Evolutionary conservation across 2,329 filamentous ascomycete species (phyloP).

Genomic region (Zelopaecilomyces penicillatus): DNA sequence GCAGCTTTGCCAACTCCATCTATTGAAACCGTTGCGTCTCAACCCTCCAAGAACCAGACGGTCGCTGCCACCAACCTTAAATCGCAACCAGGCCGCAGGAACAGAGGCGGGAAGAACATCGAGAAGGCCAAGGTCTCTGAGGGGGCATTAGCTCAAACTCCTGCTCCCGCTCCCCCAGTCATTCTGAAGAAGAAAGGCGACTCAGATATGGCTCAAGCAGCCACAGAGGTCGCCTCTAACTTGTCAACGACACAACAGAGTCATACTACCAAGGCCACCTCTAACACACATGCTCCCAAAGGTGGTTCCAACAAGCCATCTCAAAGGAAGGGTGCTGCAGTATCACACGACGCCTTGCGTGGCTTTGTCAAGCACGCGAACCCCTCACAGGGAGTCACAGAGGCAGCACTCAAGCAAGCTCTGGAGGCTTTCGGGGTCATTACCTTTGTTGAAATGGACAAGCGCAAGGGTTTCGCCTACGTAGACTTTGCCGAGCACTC

Average conservation of each 20-base stretch:
- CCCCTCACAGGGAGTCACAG: slow-evolving; percentile 84
- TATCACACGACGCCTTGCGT: slow-evolving; percentile 44
- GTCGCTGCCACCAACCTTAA: slow-evolving; percentile 17
- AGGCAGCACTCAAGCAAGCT: slow-evolving; percentile 65
- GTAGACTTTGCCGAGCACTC: slow-evolving; percentile 74
- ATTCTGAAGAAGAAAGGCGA: slow-evolving; percentile 35
- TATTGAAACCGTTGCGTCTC: slow-evolving; percentile 10
- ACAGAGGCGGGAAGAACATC: slow-evolving; percentile 28
- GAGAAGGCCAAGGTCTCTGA: slow-evolving; percentile 32
- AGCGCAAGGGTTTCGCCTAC: slow-evolving; percentile 90
- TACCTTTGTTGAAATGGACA: slow-evolving; percentile 80
- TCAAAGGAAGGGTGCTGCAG: slow-evolving; percentile 25
- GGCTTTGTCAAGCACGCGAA: slow-evolving; percentile 79
- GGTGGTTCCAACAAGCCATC: slow-evolving; percentile 15
- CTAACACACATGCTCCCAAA: slow-evolving; percentile 12
- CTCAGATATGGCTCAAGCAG: slow-evolving; percentile 8
- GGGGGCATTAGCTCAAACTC: slow-evolving; percentile 17
- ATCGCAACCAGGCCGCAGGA: slow-evolving; percentile 21
- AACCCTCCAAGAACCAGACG: slow-evolving; percentile 15
- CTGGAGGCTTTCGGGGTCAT: slow-evolving; percentile 68
- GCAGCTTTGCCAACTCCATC: slow-evolving; percentile 12
- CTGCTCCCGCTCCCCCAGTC: slow-evolving; percentile 25
- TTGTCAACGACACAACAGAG: slow-evolving; percentile 4
- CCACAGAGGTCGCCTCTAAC: slow-evolving; percentile 11
- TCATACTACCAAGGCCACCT: slow-evolving; percentile 6